Evolutionary conservation across 768 basidiomycete genomes (phyloP), one percentile per base, ranked within the genome.

Genomic region (Pleurotus djamor): DNA sequence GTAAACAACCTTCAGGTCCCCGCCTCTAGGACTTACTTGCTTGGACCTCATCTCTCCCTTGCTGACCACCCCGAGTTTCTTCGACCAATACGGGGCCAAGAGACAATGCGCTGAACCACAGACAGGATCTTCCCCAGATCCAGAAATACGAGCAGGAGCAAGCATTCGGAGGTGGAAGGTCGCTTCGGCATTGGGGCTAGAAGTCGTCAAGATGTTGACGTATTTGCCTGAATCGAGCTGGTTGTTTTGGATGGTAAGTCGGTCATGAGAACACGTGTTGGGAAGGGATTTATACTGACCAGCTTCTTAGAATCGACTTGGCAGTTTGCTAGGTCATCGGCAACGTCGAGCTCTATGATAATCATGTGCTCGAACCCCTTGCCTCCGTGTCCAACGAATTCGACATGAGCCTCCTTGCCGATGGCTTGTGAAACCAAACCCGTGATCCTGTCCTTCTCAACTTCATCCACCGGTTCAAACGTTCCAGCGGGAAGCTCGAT

Each of bases 31-130:
- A 66, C 85, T 85, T 17, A 85, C 83, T 64, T 84, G 81, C 60
- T 68, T 80, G 4, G 81, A 80, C n/a, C 64, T 63, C 33, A 80
- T 71, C 58, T 76, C 71, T 36, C 68, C 52, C 8, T 72, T 72
- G 4, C 69, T 64, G 4, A 63, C 52, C 17, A 77, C 67, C 0
- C 65, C 70, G 3, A 69, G 67, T 59, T 79, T 78, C 16, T 60
- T 61, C 16, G 70, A 71, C 79, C 83, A 85, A 60, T 84, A 84
- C 2, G 83, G 83, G 2, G 65, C 72, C 34, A 82, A 58, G 41
- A 84, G 57, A 48, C 76, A 76, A 62, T 85, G 84, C 0, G 83
- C 81, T 38, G 79, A 79, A 12, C 83, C 84, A 59, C 82, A 84
- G 5, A 83, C 83, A 16, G 71, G 74, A 60, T 85, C 83, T 68